Conservation (phyloP, 176 grass and related monocot species). For the Zoysia pacifica region DNA sequence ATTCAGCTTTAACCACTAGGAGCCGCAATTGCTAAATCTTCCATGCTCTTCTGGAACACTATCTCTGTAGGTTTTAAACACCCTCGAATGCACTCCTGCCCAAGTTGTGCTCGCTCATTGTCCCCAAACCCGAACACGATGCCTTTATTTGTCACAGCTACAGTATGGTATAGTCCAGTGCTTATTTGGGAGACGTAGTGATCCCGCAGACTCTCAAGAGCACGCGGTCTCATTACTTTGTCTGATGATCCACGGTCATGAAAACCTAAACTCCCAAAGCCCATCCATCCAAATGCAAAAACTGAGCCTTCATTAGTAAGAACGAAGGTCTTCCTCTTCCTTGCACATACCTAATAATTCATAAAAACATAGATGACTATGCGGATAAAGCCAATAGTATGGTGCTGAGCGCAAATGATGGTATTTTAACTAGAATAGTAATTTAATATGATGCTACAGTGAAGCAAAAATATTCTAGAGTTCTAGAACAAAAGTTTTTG, state of each 20-base stretch:
- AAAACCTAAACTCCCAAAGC: slow-evolving; percentile 97
- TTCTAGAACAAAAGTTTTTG: not conserved
- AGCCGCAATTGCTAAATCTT: slow-evolving; percentile 76
- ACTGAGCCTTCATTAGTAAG: slow-evolving; percentile 83
- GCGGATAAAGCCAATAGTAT: not conserved
- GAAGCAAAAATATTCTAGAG: not conserved
- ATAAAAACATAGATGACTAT: slow-evolving; percentile 13
- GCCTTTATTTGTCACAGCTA: slow-evolving; percentile 84
- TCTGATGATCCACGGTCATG: slow-evolving; percentile 79
- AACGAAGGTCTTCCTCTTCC: slow-evolving; percentile 98
- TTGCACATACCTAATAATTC: slow-evolving; percentile 83
- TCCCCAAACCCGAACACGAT: slow-evolving; percentile 95
- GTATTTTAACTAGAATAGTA: slow-evolving; percentile 7
- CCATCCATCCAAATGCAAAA: slow-evolving; percentile 98
- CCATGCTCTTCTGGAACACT: slow-evolving; percentile 66
- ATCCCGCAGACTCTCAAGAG: slow-evolving; percentile 70
- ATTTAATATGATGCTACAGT: not conserved
- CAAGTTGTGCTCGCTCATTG: slow-evolving; percentile 93
- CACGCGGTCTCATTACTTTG: slow-evolving; percentile 76
- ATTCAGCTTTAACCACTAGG: slow-evolving; percentile 59
- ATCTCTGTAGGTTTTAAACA: slow-evolving; percentile 97
- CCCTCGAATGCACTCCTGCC: slow-evolving; percentile 75
- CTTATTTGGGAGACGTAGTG: slow-evolving; percentile 90
- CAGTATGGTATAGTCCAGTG: slow-evolving; percentile 95
- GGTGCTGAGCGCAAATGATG: not conserved